These are phyloP conservation scores for Calcarisporium arbuscula DNA, from an alignment of 2,329 filamentous ascomycete species.

Conservation along the genomic window DNA sequence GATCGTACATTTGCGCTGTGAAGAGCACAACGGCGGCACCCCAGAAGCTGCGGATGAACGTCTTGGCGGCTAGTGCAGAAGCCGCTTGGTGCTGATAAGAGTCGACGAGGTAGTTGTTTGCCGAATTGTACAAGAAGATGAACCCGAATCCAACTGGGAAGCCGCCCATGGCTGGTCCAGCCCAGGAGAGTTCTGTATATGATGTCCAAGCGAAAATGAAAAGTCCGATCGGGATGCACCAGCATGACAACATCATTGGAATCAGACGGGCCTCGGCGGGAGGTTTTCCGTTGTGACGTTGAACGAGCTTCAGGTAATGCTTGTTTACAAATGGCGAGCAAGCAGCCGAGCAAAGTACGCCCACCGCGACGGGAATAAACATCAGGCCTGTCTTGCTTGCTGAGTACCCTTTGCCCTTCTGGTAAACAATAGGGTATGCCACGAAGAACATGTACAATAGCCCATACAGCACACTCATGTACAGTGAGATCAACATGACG, in stretches of 20 bases:
- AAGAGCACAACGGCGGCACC: constrained; percentile 73
- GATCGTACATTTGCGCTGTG: constrained; percentile 72
- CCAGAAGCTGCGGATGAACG: constrained; percentile 73
- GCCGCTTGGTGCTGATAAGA: constrained; percentile 67
- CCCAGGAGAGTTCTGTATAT: constrained; percentile 60
- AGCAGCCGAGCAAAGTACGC: constrained; percentile 60
- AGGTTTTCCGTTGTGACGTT: constrained; percentile 62
- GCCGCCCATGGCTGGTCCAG: constrained; percentile 65
- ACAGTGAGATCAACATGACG: constrained; percentile 74
- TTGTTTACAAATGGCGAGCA: constrained; percentile 72
- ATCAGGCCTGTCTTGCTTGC: constrained; percentile 72
- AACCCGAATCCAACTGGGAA: constrained; percentile 72
- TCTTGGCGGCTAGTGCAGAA: constrained; percentile 75
- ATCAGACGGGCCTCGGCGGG: constrained; percentile 73
- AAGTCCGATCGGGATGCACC: constrained; percentile 57
- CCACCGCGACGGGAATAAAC: constrained; percentile 78
- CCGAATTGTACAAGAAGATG: constrained; percentile 77
- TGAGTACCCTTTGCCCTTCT: constrained; percentile 71
- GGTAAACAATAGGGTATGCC: constrained; percentile 65
- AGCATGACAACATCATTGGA: constrained; percentile 75
- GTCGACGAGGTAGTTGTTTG: constrained; percentile 67
- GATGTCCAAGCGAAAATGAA: constrained; percentile 58
- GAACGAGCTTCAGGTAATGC: constrained; percentile 63
- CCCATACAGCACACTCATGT: constrained; percentile 78
- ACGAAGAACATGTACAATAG: constrained; percentile 74